Conservation (phyloP, 2,329 filamentous ascomycete genomes). For the Ophiocordyceps polyrhachis-furcata region DNA sequence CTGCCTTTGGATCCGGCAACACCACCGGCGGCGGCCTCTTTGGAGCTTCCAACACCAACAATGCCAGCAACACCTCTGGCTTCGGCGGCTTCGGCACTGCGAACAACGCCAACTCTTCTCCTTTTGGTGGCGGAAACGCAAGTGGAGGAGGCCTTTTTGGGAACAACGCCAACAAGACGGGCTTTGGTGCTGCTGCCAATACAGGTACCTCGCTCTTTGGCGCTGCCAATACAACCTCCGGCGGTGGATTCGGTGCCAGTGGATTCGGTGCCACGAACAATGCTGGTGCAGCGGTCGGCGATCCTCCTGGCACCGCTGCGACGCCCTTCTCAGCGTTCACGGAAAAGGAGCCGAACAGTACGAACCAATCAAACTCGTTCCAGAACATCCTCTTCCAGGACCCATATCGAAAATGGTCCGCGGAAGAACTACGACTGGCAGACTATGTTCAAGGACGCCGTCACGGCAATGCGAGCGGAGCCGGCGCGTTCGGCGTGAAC, state of each 20-base stretch:
- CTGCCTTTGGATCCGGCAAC: constrained; percentile 28
- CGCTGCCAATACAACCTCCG: constrained; percentile 13
- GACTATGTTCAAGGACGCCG: constrained; percentile 81
- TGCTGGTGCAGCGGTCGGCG: constrained; percentile 30
- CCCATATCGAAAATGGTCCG: constrained; percentile 74
- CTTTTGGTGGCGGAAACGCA: constrained; percentile 20
- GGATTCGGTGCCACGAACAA: constrained; percentile 26
- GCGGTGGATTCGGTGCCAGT: constrained; percentile 14
- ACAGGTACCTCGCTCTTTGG: constrained; percentile 30
- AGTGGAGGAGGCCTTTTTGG: constrained; percentile 34
- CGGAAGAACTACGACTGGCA: constrained; percentile 64
- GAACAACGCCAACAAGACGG: constrained; percentile 22
- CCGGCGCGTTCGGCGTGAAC: constrained; percentile 62
- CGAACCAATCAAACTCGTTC: constrained; percentile 38
- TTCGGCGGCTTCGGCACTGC: constrained; percentile 23
- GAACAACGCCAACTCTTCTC: constrained; percentile 14
- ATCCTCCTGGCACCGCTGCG: constrained; percentile 49
- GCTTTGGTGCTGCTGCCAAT: constrained; percentile 25
- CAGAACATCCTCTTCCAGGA: constrained; percentile 66
- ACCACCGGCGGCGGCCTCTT: constrained; percentile 26
- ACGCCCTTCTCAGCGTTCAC: constrained; percentile 49
- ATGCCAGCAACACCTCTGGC: constrained; percentile 14
- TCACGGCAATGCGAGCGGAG: constrained; percentile 65
- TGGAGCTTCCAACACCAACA: constrained; percentile 20
- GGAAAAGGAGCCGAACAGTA: constrained; percentile 53